Evolutionary conservation across 805 yeast genomes (phyloP), one percentile per base, ranked within the genome.

Genomic region (Yamadazyma olivae): DNA sequence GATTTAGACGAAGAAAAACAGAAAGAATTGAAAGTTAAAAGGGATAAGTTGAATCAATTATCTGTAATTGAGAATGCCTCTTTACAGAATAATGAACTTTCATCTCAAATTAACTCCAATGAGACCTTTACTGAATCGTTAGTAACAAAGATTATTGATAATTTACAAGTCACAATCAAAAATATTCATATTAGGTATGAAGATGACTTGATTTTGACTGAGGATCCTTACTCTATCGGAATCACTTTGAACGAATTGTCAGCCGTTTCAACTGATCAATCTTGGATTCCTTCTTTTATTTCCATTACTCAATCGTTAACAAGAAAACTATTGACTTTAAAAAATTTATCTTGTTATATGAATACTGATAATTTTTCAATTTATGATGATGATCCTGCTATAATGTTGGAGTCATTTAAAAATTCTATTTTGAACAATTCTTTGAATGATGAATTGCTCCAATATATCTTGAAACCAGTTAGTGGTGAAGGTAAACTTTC

Each of bases 181-280:
- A 88, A 87, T 53, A 93, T 93, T 44, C 99, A 93, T 57, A 59
- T 93, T 15, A 72, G 99, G 39, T 93, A 90, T 52, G 99, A 95
- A 52, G 99, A 93, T 60, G 72, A 70, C 39, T 65, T 74, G 5
- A 72, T 77, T 4, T 80, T 87, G 45, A 81, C 95, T 0, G 83
- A 80, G 39, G 53, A 56, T 20, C 95, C 96, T 3, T 86, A 85
- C 47, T 71, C 96, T 0, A 61, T 89, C 25, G 99, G 99, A 3
- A 49, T 88, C 13, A 83, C 95, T 0, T 70, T 93, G 32, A 75
- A 77, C 27, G 98, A 93, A 60, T 68, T 93, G 27, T 87, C 96
- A 0, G 98, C 96, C 0, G 84, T 89, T 0, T 87, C 96, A 1
- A 81, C 98, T 0, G 90, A 91, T 57, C 81, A 74, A 20, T 62